phyloP scores from a whole-genome alignment of 805 yeast genomes.

The Cyberlindnera nakhonratchasimensis region DNA sequence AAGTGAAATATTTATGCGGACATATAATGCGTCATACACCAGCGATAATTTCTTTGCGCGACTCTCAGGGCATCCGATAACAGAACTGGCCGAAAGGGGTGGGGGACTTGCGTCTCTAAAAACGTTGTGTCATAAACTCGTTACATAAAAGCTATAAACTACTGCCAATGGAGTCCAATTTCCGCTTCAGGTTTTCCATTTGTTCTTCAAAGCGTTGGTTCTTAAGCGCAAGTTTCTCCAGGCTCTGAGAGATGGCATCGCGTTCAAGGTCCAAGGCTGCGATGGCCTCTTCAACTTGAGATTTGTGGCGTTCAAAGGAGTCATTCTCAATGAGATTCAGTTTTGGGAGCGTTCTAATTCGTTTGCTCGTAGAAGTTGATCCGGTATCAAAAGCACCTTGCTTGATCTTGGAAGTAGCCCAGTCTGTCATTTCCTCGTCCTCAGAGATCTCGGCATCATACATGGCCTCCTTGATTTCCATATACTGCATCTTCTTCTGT shows the following conservation, averaged over 20 bases:
- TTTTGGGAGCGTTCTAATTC: slow-evolving; percentile 9
- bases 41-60: no score
- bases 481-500: slow-evolving; percentile 26
- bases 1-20: no score
- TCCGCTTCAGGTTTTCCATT: neutral
- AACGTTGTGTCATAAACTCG: neutral
- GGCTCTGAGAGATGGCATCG: neutral
- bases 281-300: slow-evolving; percentile 1
- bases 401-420: slow-evolving; percentile 20
- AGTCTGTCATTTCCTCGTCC: slow-evolving; percentile 23
- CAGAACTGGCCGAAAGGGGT: neutral
- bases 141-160: no score
- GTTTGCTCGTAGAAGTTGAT: neutral
- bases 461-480: slow-evolving; percentile 35
- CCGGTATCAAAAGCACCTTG: slow-evolving; percentile 9
- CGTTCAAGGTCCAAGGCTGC: slow-evolving; percentile 1
- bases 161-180: neutral
- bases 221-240: slow-evolving; percentile 1
- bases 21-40: no score
- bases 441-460: slow-evolving; percentile 28
- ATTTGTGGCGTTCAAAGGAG: slow-evolving; percentile 6
- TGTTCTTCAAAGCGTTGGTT: slow-evolving; percentile 2
- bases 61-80: no score
- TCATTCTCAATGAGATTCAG: slow-evolving; percentile 7
- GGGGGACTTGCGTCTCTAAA: neutral